Evolutionary conservation across 2,329 filamentous ascomycete genomes (phyloP).

Genomic region (Xylariomycetidae sp.): DNA sequence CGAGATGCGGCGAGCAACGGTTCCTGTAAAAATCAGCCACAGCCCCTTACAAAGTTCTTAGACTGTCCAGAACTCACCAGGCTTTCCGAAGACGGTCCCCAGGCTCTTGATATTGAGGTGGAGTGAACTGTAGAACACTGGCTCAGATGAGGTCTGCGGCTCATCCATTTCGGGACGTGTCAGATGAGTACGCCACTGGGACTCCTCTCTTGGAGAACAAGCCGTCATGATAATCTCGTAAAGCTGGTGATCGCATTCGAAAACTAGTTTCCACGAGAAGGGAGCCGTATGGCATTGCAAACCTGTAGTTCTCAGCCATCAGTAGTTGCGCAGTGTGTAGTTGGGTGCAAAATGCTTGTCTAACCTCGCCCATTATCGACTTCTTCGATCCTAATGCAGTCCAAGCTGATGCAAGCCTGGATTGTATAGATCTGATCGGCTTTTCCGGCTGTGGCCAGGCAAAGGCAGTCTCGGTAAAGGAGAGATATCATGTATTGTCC

Average conservation of each 20-base stretch:
- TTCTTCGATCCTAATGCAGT: slow-evolving; percentile 63
- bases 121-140: slow-evolving; percentile 57
- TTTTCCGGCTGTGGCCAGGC: slow-evolving; percentile 66
- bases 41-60: neutral
- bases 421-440: slow-evolving; percentile 67
- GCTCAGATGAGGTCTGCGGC: slow-evolving; percentile 39
- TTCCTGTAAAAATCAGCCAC: slow-evolving; percentile 36
- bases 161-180: slow-evolving; percentile 46
- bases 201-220: slow-evolving; percentile 74
- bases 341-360: too few species aligned
- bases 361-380: slow-evolving; percentile 70
- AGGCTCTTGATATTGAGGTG: slow-evolving; percentile 68
- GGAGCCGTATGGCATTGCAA: slow-evolving; percentile 82
- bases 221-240: slow-evolving; percentile 86
- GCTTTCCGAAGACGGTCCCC: slow-evolving; percentile 69
- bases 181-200: slow-evolving; percentile 72
- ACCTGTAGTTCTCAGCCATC: slow-evolving; percentile 46
- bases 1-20: slow-evolving; percentile 64
- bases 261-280: slow-evolving; percentile 88
- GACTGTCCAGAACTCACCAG: slow-evolving; percentile 41
- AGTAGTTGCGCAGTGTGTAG: slow-evolving; percentile 3
- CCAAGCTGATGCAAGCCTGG: slow-evolving; percentile 67
- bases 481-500: slow-evolving; percentile 83
- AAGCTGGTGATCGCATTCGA: slow-evolving; percentile 69
- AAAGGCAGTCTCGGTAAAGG: slow-evolving; percentile 75